These are phyloP conservation scores for Effrenium voratum DNA, from an alignment of 73 alveolate genomes.

Conservation along the genomic window DNA sequence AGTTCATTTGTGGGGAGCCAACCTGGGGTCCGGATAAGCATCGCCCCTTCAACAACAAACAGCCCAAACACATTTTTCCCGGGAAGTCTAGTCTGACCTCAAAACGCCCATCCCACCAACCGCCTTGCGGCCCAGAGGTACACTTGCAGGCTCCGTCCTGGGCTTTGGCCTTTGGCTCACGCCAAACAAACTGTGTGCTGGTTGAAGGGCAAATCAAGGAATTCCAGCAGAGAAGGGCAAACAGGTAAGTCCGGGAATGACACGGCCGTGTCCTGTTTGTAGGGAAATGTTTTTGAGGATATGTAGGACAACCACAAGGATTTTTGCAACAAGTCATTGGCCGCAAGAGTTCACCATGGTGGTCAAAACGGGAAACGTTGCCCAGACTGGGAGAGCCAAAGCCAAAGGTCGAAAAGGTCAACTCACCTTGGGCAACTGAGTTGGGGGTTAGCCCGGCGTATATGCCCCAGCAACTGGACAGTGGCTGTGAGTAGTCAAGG, in stretches of 20 bases:
- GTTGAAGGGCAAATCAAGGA: too few relatives aligned
- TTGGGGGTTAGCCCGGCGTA: too few relatives aligned
- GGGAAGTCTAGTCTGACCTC: not conserved
- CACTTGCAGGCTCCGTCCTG: slow-evolving; percentile 61
- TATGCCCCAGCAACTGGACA: too few relatives aligned
- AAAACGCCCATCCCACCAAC: not conserved
- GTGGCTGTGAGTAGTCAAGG: too few relatives aligned
- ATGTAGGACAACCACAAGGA: not conserved
- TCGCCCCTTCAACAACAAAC: not conserved
- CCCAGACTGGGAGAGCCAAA: too few relatives aligned
- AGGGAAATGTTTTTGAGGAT: not conserved
- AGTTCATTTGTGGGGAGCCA: too few relatives aligned
- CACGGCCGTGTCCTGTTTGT: not conserved
- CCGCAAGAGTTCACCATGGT: too few relatives aligned
- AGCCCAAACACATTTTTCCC: not conserved
- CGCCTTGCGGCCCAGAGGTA: slow-evolving; percentile 53
- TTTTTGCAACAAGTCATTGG: not conserved
- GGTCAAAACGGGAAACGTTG: too few relatives aligned
- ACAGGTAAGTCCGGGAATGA: not conserved
- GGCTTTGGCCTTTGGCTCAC: not conserved
- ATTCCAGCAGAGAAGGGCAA: too few relatives aligned
- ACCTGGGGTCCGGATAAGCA: not conserved
- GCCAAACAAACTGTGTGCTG: too few relatives aligned
- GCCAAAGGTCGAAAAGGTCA: too few relatives aligned
- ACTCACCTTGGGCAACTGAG: too few relatives aligned